Conservation (phyloP, 2,329 filamentous ascomycete species). For the Aspergillus luchuensis region DNA sequence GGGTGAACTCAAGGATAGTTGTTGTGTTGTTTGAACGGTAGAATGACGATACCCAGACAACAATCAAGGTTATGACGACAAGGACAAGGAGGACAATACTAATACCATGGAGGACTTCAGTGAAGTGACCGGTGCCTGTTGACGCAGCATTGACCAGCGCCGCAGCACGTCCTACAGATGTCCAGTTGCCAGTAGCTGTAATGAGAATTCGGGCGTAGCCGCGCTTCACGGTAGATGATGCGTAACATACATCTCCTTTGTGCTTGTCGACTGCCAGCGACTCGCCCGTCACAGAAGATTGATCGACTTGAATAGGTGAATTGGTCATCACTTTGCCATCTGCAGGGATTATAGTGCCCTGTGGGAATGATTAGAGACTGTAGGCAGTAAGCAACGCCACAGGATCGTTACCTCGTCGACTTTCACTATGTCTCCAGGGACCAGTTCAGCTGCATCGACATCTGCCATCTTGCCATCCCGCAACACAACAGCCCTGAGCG, state of each 20-base stretch:
- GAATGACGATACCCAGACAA: constrained; percentile 85
- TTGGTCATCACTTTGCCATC: constrained; percentile 85
- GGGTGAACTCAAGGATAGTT: constrained; percentile 76
- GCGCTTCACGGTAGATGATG: constrained; percentile 87
- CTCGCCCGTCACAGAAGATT: constrained; percentile 89
- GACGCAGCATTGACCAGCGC: constrained; percentile 79
- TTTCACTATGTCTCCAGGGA: constrained; percentile 86
- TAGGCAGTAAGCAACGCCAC: background rate
- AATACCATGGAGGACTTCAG: constrained; percentile 85
- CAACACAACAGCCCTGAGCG: constrained; percentile 82
- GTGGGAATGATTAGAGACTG: constrained; percentile 10
- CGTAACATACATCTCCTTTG: constrained; percentile 76
- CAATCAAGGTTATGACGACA: constrained; percentile 75
- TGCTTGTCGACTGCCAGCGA: constrained; percentile 90
- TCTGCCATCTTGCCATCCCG: constrained; percentile 78
- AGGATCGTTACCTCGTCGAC: constrained; percentile 66
- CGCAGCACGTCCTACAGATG: constrained; percentile 85
- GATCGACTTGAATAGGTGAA: constrained; percentile 84
- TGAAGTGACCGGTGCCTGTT: constrained; percentile 79
- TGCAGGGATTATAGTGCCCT: constrained; percentile 85
- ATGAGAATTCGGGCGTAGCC: constrained; percentile 82
- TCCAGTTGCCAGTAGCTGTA: constrained; percentile 83
- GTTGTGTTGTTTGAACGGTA: constrained; percentile 84
- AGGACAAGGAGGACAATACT: constrained; percentile 77
- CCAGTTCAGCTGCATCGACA: constrained; percentile 78